Base-by-base conservation (phyloP, 768 basidiomycete species). In the Stropharia rugosoannulata region DNA sequence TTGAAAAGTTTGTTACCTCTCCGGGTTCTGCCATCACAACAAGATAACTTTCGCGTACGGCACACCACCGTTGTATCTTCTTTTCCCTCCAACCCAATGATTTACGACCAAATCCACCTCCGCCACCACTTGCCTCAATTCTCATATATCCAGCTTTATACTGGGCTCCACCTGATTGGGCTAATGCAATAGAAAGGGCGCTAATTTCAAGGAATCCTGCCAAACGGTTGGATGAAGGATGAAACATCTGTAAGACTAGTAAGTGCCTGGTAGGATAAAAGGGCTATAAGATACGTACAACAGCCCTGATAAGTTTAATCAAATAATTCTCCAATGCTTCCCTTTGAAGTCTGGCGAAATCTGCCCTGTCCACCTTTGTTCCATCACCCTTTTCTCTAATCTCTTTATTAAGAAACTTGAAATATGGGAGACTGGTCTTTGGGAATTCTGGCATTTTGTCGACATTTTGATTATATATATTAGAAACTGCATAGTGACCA, bases 391-490 rank as follows among this genome's bases (percentile, higher is more conserved):
- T 76, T 55, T 81, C 73, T 35, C 78, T 73, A 10, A 77, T 75
- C 62, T 88, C 86, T 62, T 80, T 81, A 65, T 86, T 87, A 49
- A 93, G 74, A 64, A 94, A 86, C 65, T 93, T 95, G 68, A 96
- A 84, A 70, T 96, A 95, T 0, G 93, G 93, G 77, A 42, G 65
- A 87, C 88, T 89, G 15, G 90, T 93, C 55, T 78, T 81, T 1
- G 96, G 96, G 73, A 98, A 99, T 57, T 97, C 91, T 1, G 97
- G 96, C 57, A 98, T 80, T 16, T 87, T 82, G 40, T 86, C 84
- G 46, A 87, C 80, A 54, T 86, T 83, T 29, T 81, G 82, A 51
- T 86, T 83, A 55, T 91, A 87, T 4, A 86, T 85, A 61, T 94
- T 95, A 8, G 93, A 88, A 16, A 97, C 75, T 1, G 87, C 77